Evolutionary conservation across 345 rosid species (phyloP).

Genomic region (Lenwebbia sp.): DNA sequence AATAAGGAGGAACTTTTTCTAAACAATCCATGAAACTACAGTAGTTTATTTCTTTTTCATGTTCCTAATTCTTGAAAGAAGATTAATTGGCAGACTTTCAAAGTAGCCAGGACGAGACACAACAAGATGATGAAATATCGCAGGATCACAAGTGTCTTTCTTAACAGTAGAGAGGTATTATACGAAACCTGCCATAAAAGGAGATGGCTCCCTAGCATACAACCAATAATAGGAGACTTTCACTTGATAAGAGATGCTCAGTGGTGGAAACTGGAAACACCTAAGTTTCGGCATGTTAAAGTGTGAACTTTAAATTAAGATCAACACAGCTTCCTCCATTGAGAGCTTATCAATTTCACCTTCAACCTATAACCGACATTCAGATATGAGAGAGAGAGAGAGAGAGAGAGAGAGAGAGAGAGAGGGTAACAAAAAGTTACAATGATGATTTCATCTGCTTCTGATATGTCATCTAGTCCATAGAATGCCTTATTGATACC

Average conservation of each 20-base stretch:
- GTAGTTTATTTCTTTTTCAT: neutral
- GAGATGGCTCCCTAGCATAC: no score
- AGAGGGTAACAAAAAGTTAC: conserved; percentile 6
- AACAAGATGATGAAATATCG: neutral
- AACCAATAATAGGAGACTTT: no score
- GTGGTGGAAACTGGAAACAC: neutral
- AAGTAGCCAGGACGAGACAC: neutral
- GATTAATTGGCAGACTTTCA: neutral
- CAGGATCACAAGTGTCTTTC: no score
- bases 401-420: neutral
- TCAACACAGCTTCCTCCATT: conserved; percentile 29
- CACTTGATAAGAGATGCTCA: neutral
- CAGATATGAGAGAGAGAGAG: neutral
- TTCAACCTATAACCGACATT: conserved; percentile 27
- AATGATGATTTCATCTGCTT: conserved; percentile 29
- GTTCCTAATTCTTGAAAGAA: neutral
- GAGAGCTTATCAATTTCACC: conserved; percentile 52
- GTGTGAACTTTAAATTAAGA: neutral
- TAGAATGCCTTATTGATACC: conserved; percentile 30
- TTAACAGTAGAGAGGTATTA: no score
- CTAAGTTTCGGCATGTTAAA: neutral
- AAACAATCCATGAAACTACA: neutral
- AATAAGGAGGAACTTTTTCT: neutral
- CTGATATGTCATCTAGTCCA: conserved; percentile 37
- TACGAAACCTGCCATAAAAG: no score